Conservation (phyloP, 202 grass and related monocot species). For the Dendrocalamus latiflorus region DNA sequence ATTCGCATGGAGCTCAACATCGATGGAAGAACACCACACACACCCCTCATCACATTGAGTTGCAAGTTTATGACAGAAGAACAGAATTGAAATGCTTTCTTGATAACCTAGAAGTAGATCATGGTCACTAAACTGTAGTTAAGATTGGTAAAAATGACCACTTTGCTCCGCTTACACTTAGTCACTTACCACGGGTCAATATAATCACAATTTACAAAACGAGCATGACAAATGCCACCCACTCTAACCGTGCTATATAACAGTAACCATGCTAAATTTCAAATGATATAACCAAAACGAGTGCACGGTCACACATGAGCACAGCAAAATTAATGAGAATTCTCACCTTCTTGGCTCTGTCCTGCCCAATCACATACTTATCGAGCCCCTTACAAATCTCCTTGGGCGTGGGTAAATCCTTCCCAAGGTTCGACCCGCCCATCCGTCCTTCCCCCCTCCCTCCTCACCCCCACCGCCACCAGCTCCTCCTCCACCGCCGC, state of each 20-base stretch:
- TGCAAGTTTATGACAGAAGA: not conserved
- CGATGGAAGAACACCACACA: not conserved
- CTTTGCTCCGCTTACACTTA: not conserved
- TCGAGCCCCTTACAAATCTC: constrained; percentile 19
- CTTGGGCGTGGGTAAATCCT: constrained; percentile 90
- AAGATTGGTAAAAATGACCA: too few species aligned
- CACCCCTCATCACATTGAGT: not conserved
- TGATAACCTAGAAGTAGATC: not conserved
- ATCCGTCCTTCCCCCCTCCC: constrained; percentile 64
- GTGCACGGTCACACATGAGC: not conserved
- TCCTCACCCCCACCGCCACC: constrained; percentile 32
- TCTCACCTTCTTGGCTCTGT: too few species aligned
- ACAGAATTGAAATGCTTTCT: not conserved
- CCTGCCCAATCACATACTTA: too few species aligned
- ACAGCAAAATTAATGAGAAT: not conserved
- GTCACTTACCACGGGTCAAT: not conserved
- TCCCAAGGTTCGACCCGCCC: constrained; percentile 88
- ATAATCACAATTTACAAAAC: not conserved
- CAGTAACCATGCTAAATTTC: too few species aligned
- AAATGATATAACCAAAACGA: constrained; percentile 1
- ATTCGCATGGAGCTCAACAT: not conserved
- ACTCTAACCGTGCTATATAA: not conserved
- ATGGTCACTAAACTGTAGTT: not conserved
- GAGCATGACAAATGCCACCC: not conserved
- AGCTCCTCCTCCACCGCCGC: constrained; percentile 38